A percentile compares a stretch with the other conserved stretches of the same genome.
Conservation (phyloP, 2,329 filamentous ascomycete genomes). For the Penicillium sp. region DNA sequence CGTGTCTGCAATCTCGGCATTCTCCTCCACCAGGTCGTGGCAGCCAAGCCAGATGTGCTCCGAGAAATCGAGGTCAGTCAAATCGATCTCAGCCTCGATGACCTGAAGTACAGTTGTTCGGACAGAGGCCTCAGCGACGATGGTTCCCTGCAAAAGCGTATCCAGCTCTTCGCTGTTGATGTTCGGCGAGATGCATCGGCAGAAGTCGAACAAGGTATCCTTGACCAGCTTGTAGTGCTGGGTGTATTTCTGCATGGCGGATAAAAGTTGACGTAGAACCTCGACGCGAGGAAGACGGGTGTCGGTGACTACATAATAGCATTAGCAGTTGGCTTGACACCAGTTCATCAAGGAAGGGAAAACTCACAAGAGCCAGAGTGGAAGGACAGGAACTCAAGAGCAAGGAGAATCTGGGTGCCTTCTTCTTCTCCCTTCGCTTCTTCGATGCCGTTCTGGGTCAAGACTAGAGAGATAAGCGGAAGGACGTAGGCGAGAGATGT, state of each 20-base stretch:
- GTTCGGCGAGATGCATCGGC: constrained; percentile 79
- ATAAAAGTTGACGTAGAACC: constrained; percentile 69
- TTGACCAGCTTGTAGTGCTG: constrained; percentile 95
- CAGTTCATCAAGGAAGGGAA: neutral
- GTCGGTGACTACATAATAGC: constrained; percentile 54
- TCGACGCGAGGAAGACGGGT: constrained; percentile 72
- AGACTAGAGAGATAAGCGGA: constrained; percentile 74
- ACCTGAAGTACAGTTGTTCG: constrained; percentile 83
- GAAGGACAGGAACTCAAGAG: constrained; percentile 83
- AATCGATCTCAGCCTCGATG: constrained; percentile 86
- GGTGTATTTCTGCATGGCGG: constrained; percentile 81
- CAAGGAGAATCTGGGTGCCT: constrained; percentile 86
- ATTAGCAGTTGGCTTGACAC: neutral
- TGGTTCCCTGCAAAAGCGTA: constrained; percentile 73
- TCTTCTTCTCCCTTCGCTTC: constrained; percentile 67
- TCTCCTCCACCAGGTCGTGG: constrained; percentile 88
- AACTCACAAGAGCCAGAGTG: constrained; percentile 73
- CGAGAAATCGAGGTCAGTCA: constrained; percentile 81
- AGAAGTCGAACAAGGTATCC: constrained; percentile 85
- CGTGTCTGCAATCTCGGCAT: constrained; percentile 74
- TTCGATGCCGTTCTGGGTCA: constrained; percentile 74
- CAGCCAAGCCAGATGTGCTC: constrained; percentile 92
- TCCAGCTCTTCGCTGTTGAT: constrained; percentile 71
- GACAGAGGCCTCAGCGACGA: constrained; percentile 76
- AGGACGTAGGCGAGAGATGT: constrained; percentile 86